Evolutionary conservation across 2,329 filamentous ascomycete genomes (phyloP).

Genomic region (Aureobasidium vineae): DNA sequence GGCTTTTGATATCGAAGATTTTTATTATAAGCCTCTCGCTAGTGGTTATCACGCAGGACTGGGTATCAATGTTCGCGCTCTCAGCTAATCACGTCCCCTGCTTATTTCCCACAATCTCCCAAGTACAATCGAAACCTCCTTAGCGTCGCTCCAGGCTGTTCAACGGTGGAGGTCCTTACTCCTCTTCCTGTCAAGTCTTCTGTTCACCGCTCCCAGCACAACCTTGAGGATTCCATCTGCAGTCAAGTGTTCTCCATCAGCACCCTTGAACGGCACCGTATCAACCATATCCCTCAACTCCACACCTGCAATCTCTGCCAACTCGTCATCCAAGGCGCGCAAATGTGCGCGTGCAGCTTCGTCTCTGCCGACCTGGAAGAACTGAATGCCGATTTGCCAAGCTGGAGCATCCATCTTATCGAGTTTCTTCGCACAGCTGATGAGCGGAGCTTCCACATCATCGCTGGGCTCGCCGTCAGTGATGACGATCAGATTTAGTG

Average conservation of each 20-base stretch:
- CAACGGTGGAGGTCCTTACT: conserved; percentile 34
- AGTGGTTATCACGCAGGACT: background rate
- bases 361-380: conserved; percentile 89
- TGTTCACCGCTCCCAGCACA: conserved; percentile 74
- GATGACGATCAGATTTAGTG: conserved; percentile 87
- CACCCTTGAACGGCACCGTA: conserved; percentile 70
- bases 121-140: background rate
- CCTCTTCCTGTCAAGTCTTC: conserved; percentile 58
- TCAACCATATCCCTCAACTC: conserved; percentile 85
- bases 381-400: conserved; percentile 88
- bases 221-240: conserved; percentile 75
- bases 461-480: conserved; percentile 84
- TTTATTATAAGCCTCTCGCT: too few species aligned
- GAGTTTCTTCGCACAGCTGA: conserved; percentile 66
- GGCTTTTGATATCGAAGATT: too few species aligned
- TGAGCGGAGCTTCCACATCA: conserved; percentile 70
- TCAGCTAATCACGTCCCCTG: background rate
- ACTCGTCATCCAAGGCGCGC: conserved; percentile 70
- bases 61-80: background rate
- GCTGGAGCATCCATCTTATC: conserved; percentile 67
- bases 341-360: conserved; percentile 63
- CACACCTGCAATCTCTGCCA: conserved; percentile 54
- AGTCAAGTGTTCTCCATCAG: conserved; percentile 55
- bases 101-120: background rate
- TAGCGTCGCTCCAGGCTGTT: background rate